phyloP scores from a whole-genome alignment of 2,329 filamentous ascomycete species.

The Hypoxylon sp. region DNA sequence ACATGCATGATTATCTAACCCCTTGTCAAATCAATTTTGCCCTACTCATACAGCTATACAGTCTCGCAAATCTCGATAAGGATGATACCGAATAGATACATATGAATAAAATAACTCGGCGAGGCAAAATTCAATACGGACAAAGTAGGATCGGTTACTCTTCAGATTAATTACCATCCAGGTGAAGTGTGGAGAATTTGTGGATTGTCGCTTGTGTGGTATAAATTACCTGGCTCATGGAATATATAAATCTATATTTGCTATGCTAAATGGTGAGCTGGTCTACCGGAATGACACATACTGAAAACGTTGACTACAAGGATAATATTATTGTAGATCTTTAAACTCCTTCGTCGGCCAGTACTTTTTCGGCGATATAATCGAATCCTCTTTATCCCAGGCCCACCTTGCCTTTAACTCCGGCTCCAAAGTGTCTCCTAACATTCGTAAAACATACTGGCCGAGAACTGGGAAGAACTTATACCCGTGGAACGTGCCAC shows the following conservation, averaged over 20 bases:
- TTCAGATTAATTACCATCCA: no score
- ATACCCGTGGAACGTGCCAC: conserved; percentile 77
- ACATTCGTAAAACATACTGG: conserved; percentile 72
- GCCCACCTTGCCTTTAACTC: conserved; percentile 66
- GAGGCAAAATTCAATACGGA: no score
- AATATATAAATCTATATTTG: no score
- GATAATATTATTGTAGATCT: conserved; percentile 52
- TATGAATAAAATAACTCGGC: no score
- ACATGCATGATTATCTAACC: conserved; percentile 12
- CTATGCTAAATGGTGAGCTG: no score
- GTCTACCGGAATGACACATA: no score
- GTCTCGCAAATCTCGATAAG: not conserved
- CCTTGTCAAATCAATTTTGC: not conserved
- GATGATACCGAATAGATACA: not conserved
- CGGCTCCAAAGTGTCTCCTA: conserved; percentile 60
- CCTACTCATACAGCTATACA: not conserved
- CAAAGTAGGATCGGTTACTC: no score
- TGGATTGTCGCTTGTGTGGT: no score
- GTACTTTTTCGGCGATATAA: conserved; percentile 66
- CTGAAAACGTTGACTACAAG: no score
- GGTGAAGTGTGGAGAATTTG: no score
- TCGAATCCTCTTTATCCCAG: conserved; percentile 72
- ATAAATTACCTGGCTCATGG: not conserved
- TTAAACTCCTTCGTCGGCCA: conserved; percentile 72
- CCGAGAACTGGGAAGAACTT: conserved; percentile 78